Base-by-base conservation (phyloP, 805 yeast species). In the Ascoidea rubescens region DNA sequence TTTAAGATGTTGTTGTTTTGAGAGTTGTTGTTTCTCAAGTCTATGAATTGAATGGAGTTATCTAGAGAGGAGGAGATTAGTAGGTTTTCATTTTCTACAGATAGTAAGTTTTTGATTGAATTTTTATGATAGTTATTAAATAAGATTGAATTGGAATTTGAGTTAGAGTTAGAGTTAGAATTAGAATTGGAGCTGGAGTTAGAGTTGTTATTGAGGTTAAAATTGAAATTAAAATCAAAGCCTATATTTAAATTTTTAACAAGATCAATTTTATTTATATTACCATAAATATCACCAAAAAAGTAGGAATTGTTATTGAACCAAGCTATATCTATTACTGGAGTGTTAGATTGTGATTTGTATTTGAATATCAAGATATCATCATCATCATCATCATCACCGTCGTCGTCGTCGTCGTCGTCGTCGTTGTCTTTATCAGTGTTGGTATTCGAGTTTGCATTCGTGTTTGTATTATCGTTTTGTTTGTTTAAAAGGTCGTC, bases 21-120 rank as follows among this genome's bases (percentile, higher is more conserved):
- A 33, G 51, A 51, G 14, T 57, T 54, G 5, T 50, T 48, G 16
- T 70, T 56, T n/a, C n/a, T n/a, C 1, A 54, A 60, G 60, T 84
- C 87, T 5, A 74, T 62, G 16, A 73, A 62, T 52, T 69, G 74
- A 6, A 84, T 51, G 0, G 69, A 54, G 4, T 76, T 77, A 60
- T 80, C 84, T 81, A 88, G 82, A 0, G 87, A 76, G 0, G 84
- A 84, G 2, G 80, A 69, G 1, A 80, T 63, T 2, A 83, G 51
- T 1, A 66, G 10, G 10, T 33, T 33, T 7, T 33, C 10, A 33
- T 33, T 33, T 7, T 33, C 10, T 33, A 10, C 10, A 33, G 6
- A 7, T 33, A 33, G 10, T 33, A 33, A 33, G 10, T 33, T 33
- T 33, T 33, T 33, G 10, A 33, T 10, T 33, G 10, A 6, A 33